Conservation (phyloP, 441 rosid species). For the Gossypium schwendimanii region DNA sequence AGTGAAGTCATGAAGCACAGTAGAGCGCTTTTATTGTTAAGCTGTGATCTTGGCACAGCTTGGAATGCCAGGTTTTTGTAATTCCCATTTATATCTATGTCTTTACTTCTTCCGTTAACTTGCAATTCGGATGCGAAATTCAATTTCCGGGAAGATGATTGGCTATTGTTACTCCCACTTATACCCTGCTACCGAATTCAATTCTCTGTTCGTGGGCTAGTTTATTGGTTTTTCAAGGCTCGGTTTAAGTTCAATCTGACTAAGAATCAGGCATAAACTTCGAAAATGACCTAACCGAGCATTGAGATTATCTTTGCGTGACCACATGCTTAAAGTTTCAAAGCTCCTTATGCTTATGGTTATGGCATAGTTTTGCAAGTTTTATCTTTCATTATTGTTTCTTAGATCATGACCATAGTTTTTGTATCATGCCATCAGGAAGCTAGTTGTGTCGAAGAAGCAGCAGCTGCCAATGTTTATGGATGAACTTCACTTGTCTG, state of each 20-base stretch:
- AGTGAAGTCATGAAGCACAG: constrained; percentile 65
- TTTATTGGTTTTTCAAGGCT: neutral
- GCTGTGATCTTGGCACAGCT: constrained; percentile 78
- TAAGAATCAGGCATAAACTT: constrained; percentile 1
- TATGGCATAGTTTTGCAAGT: neutral
- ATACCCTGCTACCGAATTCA: neutral
- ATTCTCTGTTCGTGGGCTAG: neutral
- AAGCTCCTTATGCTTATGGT: neutral
- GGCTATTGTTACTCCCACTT: neutral
- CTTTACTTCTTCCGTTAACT: constrained; percentile 2
- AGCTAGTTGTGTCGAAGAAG: constrained; percentile 49
- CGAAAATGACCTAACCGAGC: neutral
- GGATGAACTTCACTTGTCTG: constrained; percentile 73
- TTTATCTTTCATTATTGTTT: neutral
- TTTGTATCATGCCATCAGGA: constrained; percentile 39
- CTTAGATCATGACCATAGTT: constrained; percentile 16
- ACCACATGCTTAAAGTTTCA: neutral
- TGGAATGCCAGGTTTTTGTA: constrained; percentile 76
- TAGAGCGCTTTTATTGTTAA: constrained; percentile 62
- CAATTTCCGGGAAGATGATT: neutral
- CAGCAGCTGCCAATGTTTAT: constrained; percentile 33
- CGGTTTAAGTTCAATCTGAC: neutral
- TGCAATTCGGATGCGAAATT: constrained; percentile 2
- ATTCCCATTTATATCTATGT: neutral
- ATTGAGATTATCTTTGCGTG: neutral